Evolutionary conservation across 179 eudicot genomes (phyloP), one percentile per base, ranked within the genome.

Genomic region (Silene coronaria): DNA sequence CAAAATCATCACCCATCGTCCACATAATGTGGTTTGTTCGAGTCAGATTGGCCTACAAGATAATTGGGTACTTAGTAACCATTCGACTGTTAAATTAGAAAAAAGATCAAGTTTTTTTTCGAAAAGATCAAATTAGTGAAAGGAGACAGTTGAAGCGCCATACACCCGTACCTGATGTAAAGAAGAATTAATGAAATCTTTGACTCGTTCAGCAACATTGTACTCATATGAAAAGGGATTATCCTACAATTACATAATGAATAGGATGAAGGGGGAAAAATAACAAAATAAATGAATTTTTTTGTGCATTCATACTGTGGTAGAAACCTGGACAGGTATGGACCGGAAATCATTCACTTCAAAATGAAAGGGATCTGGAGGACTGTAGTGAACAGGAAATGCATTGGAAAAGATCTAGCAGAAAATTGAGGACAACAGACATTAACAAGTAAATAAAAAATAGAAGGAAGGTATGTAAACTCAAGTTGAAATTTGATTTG

Each of bases 1-100:
- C 77, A 84, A 93, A 93, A 76, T 93, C 98, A 62, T 84, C 98
- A 46, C 97, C 98, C 98, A 93, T 93, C 30, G 98, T 91, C 98
- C 98, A 93, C 97, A 93, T 93, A 30, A 93, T 88, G 82, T 93
- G 97, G 83, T 90, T 88, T 70, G 97, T 87, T 75, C 87, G 78
- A n/a, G 98, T 91, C 73, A 89, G 87, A 55, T 93, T 91, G 34
- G 93, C 97, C 97, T 93, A 76, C 45, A 23, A 11, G 7, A 51
- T 76, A 27, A 67, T 10, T 27, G 55, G 36, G 55, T 28, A 62
- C 63, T 48, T 73, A 64, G 36, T 64, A 42, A 76, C 48, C 55
- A 28, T 11, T 42, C 17, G 59, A 2, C 26, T 10, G 70, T 24
- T 55, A 36, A 69, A 71, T 28, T 28, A 53, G 38, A 77, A 21